A percentile compares a stretch with the other conserved stretches of the same genome.
Conservation (phyloP, 352 stramenopile species). For the Phytophthora parvispora region DNA sequence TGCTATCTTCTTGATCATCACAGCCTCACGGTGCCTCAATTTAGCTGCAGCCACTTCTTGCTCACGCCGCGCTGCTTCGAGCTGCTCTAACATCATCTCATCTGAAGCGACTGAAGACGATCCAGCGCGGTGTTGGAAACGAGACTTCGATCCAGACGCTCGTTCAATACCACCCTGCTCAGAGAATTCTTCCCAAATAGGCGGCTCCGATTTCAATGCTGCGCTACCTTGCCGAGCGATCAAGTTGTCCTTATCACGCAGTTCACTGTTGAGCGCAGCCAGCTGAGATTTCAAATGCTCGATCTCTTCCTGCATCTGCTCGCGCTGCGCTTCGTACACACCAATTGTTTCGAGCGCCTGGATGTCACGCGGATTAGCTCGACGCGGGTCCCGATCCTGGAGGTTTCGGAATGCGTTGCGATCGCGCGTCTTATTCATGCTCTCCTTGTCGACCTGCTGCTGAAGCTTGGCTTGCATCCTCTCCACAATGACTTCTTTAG, state of each 20-base stretch:
- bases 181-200: conserved; percentile 36
- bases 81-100: conserved; percentile 77
- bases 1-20: conserved; percentile 84
- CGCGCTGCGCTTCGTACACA: conserved; percentile 76
- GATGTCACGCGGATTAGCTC: conserved; percentile 63
- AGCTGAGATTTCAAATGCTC: conserved; percentile 72
- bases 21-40: conserved; percentile 70
- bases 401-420: conserved; percentile 72
- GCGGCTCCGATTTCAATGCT: conserved; percentile 28
- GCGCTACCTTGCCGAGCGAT: conserved; percentile 50
- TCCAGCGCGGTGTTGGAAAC: not conserved
- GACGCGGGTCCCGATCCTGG: conserved; percentile 71
- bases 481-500: conserved; percentile 86
- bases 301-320: conserved; percentile 84
- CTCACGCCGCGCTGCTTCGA: conserved; percentile 78
- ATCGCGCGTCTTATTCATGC: conserved; percentile 65
- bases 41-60: conserved; percentile 75
- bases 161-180: conserved; percentile 7
- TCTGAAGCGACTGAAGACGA: conserved; percentile 54
- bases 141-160: conserved; percentile 12
- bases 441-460: conserved; percentile 81
- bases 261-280: conserved; percentile 65
- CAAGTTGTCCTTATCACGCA: conserved; percentile 85
- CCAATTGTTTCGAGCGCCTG: conserved; percentile 77
- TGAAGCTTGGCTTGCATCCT: conserved; percentile 87